Evolutionary conservation across 345 rosid genomes (phyloP).

Genomic region (Pseudoturritis turrita): DNA sequence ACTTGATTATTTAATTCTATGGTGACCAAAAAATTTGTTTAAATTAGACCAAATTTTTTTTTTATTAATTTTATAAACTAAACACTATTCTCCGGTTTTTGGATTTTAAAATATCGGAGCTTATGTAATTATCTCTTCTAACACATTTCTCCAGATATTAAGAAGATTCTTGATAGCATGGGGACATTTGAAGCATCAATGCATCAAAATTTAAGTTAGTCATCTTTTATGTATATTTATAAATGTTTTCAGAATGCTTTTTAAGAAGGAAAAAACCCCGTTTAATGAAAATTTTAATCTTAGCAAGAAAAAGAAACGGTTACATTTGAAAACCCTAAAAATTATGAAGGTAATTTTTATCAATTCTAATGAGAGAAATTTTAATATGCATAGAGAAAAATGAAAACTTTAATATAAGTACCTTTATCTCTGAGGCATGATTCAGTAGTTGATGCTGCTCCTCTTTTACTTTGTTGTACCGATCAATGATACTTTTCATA

Average conservation of each 20-base stretch:
- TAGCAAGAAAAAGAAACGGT: too few species aligned
- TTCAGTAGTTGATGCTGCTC: constrained; percentile 44
- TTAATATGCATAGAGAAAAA: not conserved
- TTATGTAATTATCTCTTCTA: too few species aligned
- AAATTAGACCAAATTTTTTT: too few species aligned
- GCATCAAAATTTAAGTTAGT: not conserved
- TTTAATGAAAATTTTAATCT: not conserved
- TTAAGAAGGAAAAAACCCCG: too few species aligned
- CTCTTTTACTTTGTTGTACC: constrained; percentile 61
- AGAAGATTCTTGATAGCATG: not conserved
- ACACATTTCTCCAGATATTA: too few species aligned
- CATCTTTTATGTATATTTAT: not conserved
- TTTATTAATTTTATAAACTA: too few species aligned
- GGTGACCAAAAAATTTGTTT: too few species aligned
- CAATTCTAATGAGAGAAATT: not conserved
- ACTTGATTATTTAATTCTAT: too few species aligned
- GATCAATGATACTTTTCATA: constrained; percentile 57
- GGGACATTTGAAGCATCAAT: not conserved
- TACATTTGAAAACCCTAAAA: not conserved
- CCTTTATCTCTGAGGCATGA: constrained; percentile 69
- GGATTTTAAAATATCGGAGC: too few species aligned
- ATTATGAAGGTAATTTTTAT: not conserved
- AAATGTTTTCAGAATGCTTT: not conserved
- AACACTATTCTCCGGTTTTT: too few species aligned
- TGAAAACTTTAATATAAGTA: constrained; percentile 10